These are phyloP conservation scores for Dictyostelium brefeldianum DNA, from an alignment of 78 protist genomes.

Conservation along the genomic window DNA sequence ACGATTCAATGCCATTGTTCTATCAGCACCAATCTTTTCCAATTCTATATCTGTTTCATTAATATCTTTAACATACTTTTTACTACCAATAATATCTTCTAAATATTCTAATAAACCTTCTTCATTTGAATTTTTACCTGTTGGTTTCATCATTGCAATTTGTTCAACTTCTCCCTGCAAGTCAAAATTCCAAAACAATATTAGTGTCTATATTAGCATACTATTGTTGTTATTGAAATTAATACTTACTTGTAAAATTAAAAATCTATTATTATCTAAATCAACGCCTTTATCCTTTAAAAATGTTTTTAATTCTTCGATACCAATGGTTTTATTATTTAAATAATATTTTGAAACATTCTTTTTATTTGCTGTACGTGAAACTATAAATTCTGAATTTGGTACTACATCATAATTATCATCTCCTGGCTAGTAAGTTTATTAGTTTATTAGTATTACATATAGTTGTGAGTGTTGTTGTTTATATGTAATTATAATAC, in stretches of 20 bases:
- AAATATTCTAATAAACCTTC: slow-evolving; percentile 99
- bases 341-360: slow-evolving; percentile 87
- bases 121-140: slow-evolving; percentile 90
- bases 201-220: not conserved
- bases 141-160: slow-evolving; percentile 99
- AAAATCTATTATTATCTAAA: slow-evolving; percentile 99
- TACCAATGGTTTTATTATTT: slow-evolving; percentile 64
- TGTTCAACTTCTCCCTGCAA: slow-evolving; percentile 98
- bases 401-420: slow-evolving; percentile 79
- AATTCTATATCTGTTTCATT: slow-evolving; percentile 44
- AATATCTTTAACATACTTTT: slow-evolving; percentile 85
- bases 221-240: not conserved
- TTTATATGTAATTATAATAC: not conserved
- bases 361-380: slow-evolving; percentile 87
- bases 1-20: slow-evolving; percentile 72
- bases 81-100: slow-evolving; percentile 99
- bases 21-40: slow-evolving; percentile 91
- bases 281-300: slow-evolving; percentile 95
- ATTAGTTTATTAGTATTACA: not conserved
- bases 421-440: slow-evolving; percentile 56
- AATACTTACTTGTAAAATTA: slow-evolving; percentile 96
- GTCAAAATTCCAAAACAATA: not conserved
- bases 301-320: slow-evolving; percentile 85
- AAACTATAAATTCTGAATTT: slow-evolving; percentile 90
- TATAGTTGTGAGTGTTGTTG: no score